Evolutionary conservation across 2,329 filamentous ascomycete species (phyloP), one percentile per base, ranked within the genome.

Genomic region (Exophiala mesophila): DNA sequence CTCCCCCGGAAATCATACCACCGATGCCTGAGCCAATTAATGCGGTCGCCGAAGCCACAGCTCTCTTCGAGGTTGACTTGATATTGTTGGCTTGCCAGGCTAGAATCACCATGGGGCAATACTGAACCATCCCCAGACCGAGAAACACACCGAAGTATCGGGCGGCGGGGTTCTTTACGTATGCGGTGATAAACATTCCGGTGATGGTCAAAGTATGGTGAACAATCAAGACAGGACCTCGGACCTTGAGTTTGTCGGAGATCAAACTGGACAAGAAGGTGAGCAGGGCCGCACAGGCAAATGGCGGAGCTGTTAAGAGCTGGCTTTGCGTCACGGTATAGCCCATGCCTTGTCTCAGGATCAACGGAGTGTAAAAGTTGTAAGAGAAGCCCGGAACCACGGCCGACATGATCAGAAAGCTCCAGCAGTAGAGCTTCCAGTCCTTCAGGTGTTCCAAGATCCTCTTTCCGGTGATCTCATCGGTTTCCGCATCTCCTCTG

Each of bases 221-320:
- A 64, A 74, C 70, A 40, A 78, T 54, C 49, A 88, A 71, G 53
- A 88, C 67, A 18, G 80, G 78, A 0, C 81, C 83, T 26, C 85
- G 80, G 23, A 82, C 41, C 47, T 68, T 76, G 59, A 77, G 83
- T 59, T 72, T 76, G 64, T 89, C 85, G 38, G 82, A 82, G 1
- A 76, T 39, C 71, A 7, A 12, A 8, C 5, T 17, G 3, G 13
- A 15, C 13, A 24, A 26, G 19, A 6, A 12, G 5, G 33, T 15
- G 30, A 43, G 33, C 21, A 26, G 40, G 7, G 28, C 30, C 6
- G 41, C 41, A 44, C 84, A 76, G 18, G 66, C 76, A 58, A 82
- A 86, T 8, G 82, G 81, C 0, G 82, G 82, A 0, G 85, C 83
- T 3, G 82, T 73, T 3, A 89, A 76, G 57, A 83, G 86, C 63